Conservation (phyloP, 345 rosid genomes). For the Acer yangbiense region DNA sequence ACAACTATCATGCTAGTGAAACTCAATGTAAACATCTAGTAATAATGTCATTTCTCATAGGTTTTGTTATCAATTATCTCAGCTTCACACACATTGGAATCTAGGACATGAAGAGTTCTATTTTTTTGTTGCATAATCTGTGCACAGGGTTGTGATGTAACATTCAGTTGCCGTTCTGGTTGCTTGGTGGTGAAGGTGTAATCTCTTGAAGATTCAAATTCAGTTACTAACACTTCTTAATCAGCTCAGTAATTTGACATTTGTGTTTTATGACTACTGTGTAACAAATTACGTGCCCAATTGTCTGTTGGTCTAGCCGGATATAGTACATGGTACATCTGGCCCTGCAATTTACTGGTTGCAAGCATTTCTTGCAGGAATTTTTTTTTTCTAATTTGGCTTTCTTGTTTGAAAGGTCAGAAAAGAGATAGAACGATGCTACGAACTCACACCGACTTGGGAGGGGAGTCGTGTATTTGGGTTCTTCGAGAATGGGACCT, state of each 20-base stretch:
- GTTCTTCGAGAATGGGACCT: slow-evolving; percentile 81
- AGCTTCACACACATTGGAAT: neutral
- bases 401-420: slow-evolving; percentile 61
- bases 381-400: slow-evolving; percentile 8
- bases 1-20: too few relatives aligned
- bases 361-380: neutral
- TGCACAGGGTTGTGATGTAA: neutral
- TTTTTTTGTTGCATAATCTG: neutral
- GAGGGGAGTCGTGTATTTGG: slow-evolving; percentile 83
- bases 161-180: neutral
- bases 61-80: too few relatives aligned
- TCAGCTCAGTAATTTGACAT: too few relatives aligned
- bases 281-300: neutral
- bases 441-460: slow-evolving; percentile 72
- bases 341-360: neutral
- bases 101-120: neutral
- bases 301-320: neutral
- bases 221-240: too few relatives aligned
- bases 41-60: too few relatives aligned
- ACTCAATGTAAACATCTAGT: too few relatives aligned
- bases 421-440: slow-evolving; percentile 75
- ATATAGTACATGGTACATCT: neutral
- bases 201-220: neutral
- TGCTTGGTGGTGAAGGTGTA: neutral
- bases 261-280: too few relatives aligned